Percentiles rank a stretch among this genome's conserved stretches.
phyloP scores from a whole-genome alignment of 805 yeast species.

The Teunomyces pallodes region DNA sequence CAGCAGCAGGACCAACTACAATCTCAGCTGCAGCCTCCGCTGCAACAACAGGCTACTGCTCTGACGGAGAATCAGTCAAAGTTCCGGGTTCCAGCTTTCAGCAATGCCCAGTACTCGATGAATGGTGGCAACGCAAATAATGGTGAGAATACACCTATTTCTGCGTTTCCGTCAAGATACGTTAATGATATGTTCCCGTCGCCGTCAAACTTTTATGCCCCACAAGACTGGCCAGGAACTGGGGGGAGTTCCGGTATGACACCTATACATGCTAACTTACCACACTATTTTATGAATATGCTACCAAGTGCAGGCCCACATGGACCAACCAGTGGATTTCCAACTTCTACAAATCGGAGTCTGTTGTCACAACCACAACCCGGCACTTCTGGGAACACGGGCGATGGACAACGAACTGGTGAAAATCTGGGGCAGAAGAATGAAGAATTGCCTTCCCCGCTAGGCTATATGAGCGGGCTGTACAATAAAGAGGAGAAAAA shows the following conservation, averaged over 20 bases:
- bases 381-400: neutral
- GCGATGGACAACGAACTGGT: neutral
- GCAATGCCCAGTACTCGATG: slow-evolving; percentile 6
- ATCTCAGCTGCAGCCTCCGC: neutral
- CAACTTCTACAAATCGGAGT: neutral
- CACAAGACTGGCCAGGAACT: slow-evolving; percentile 42
- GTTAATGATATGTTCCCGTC: slow-evolving; percentile 75
- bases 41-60: neutral
- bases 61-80: neutral
- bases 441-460: slow-evolving; percentile 18
- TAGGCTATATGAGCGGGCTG: slow-evolving; percentile 17
- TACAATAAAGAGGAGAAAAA: slow-evolving; percentile 2
- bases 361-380: neutral
- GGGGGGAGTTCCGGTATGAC: slow-evolving; percentile 34
- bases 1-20: neutral
- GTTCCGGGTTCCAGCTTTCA: slow-evolving; percentile 6
- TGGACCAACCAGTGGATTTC: slow-evolving; percentile 3
- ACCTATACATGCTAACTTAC: slow-evolving; percentile 28
- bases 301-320: slow-evolving; percentile 23
- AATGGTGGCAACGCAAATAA: slow-evolving; percentile 12
- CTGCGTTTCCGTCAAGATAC: slow-evolving; percentile 68
- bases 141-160: slow-evolving; percentile 69
- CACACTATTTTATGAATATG: slow-evolving; percentile 38
- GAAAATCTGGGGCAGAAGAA: slow-evolving; percentile 1
- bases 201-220: slow-evolving; percentile 71